Percentiles rank a stretch among this genome's conserved stretches.
Conservation (phyloP, 345 rosid species). For the Boechera retrofracta region DNA sequence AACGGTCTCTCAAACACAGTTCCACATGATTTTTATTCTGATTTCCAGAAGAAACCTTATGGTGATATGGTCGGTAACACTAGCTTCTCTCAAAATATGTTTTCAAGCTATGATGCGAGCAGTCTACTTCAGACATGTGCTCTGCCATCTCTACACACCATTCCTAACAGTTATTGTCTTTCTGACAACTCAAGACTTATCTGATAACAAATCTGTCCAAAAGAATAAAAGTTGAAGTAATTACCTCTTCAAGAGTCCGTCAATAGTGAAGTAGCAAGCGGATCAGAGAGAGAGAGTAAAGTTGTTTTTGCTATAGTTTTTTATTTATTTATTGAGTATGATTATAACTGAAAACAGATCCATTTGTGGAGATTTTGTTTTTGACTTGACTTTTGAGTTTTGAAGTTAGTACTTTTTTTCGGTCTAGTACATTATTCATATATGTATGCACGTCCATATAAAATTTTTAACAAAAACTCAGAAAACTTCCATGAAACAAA, state of each 20-base stretch:
- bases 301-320: conserved; percentile 4
- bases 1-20: conserved; percentile 19
- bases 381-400: not conserved
- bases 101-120: conserved; percentile 10
- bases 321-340: too few species aligned
- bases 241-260: not conserved
- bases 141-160: conserved; percentile 8
- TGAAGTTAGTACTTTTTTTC: too few species aligned
- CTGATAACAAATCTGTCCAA: not conserved
- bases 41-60: conserved; percentile 10
- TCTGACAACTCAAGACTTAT: not conserved
- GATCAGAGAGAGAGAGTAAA: not conserved
- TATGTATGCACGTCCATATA: too few species aligned
- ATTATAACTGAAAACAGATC: not conserved
- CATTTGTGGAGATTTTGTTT: conserved; percentile 13
- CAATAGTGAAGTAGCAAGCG: not conserved
- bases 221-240: not conserved
- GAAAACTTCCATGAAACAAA: too few species aligned
- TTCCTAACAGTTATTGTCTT: conserved; percentile 9
- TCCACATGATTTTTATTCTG: conserved; percentile 17
- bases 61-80: conserved; percentile 3
- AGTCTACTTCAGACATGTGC: conserved; percentile 9
- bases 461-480: too few species aligned
- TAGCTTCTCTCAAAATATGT: conserved; percentile 14
- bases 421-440: too few species aligned